A percentile compares a stretch with the other conserved stretches of the same genome.
Evolutionary conservation across 495 filamentous ascomycete species (phyloP).

Genomic region (Xylaria cubensis): DNA sequence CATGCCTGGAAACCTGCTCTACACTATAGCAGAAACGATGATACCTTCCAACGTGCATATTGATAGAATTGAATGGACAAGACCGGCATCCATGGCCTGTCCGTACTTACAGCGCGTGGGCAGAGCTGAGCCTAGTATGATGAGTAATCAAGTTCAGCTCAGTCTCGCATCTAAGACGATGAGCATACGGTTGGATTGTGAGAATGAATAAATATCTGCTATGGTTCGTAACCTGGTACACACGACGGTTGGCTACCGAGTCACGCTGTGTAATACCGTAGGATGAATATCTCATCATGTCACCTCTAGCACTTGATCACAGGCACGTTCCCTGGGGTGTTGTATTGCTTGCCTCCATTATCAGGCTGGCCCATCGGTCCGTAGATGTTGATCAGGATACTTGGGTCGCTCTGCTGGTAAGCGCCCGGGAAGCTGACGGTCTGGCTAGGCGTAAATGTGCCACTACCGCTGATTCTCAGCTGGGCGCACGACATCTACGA

Average conservation of each 20-base stretch:
- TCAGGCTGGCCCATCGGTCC: constrained; percentile 53
- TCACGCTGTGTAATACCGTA: not conserved
- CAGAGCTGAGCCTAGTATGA: constrained; percentile 16
- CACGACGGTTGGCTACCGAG: not conserved
- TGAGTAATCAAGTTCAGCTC: not conserved
- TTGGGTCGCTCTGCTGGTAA: constrained; percentile 57
- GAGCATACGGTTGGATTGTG: not conserved
- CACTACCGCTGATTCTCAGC: constrained; percentile 58
- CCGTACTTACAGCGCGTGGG: not conserved
- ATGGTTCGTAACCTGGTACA: not conserved
- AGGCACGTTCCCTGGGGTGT: constrained; percentile 51
- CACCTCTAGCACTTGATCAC: constrained; percentile 47
- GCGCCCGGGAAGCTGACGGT: constrained; percentile 64
- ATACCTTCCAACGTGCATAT: not conserved
- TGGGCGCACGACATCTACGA: constrained; percentile 56
- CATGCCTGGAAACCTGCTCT: not conserved
- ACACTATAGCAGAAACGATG: not conserved
- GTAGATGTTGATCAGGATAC: constrained; percentile 63
- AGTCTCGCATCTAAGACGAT: not conserved
- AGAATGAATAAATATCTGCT: not conserved
- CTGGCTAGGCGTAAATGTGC: constrained; percentile 48
- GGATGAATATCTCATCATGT: not conserved
- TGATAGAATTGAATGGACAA: not conserved
- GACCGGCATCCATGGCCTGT: not conserved
- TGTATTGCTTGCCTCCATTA: constrained; percentile 53